Conservation (phyloP, 257 asterid species). For the Leonotis leonurus region DNA sequence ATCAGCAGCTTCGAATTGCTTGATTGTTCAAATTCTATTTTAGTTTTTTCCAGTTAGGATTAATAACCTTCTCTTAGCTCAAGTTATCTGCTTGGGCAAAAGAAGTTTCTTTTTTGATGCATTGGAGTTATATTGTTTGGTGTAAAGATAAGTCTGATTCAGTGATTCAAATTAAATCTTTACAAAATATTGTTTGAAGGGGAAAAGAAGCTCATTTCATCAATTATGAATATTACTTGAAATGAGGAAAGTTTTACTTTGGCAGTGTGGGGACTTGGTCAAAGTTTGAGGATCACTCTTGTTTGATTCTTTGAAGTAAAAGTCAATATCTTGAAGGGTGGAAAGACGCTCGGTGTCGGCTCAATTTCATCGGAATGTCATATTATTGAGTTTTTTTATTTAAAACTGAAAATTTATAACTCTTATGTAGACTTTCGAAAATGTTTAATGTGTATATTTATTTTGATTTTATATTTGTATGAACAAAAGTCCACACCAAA, state of each 20-base stretch:
- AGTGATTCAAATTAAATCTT: not conserved
- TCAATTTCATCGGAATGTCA: no score
- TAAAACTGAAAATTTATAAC: no score
- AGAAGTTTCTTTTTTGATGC: not conserved
- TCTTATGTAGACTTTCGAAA: no score
- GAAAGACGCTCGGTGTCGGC: conserved; percentile 1
- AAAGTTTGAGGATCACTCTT: not conserved
- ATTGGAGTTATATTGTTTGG: not conserved
- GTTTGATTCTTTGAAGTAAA: not conserved
- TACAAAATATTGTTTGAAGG: not conserved
- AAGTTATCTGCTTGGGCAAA: not conserved
- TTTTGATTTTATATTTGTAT: no score
- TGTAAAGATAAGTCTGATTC: not conserved
- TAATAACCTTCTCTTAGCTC: conserved; percentile 10
- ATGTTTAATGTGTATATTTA: no score
- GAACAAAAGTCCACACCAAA: no score
- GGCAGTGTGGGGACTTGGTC: conserved; percentile 11
- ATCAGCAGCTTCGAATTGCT: not conserved
- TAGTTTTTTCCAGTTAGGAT: not conserved
- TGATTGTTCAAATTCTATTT: conserved; percentile 3
- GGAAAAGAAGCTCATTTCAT: not conserved
- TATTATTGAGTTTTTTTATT: no score
- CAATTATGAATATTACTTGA: not conserved
- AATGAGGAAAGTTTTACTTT: not conserved
- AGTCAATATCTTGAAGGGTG: conserved; percentile 1